Percentiles rank a stretch among this genome's conserved stretches.
Evolutionary conservation across 2,329 filamentous ascomycete genomes (phyloP).

Genomic region (Drechslerella dactyloides): DNA sequence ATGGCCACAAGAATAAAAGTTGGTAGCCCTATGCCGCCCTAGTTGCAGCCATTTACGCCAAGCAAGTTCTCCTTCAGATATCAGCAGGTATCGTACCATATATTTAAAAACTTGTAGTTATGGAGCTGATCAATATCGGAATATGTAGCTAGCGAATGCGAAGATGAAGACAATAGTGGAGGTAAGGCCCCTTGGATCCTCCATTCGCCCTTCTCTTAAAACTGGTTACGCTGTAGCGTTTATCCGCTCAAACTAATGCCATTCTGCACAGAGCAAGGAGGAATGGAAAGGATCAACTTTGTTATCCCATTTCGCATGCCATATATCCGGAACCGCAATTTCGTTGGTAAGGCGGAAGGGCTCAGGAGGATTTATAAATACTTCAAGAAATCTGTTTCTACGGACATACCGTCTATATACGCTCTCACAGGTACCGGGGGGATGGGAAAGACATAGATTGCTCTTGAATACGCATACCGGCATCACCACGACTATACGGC

Average conservation of each 20-base stretch:
- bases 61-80: no score
- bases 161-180: no score
- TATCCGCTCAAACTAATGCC: background rate
- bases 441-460: constrained; percentile 54
- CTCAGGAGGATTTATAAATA: background rate
- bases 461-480: constrained; percentile 52
- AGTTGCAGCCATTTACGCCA: background rate
- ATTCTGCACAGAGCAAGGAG: no score
- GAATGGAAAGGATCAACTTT: background rate
- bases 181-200: no score
- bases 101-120: no score
- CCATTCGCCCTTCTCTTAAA: no score
- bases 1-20: constrained; percentile 3
- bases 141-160: no score
- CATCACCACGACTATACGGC: constrained; percentile 47
- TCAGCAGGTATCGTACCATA: no score
- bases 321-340: background rate
- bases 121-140: no score
- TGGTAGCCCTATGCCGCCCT: constrained; percentile 11
- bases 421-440: constrained; percentile 54
- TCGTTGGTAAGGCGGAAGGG: constrained; percentile 4
- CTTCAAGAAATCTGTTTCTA: constrained; percentile 1
- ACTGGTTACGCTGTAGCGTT: no score
- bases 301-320: constrained; percentile 9
- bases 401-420: constrained; percentile 10